A percentile compares a stretch with the other conserved stretches of the same genome.
These are phyloP conservation scores for Solanum bukasovii DNA, from an alignment of 257 asterid genomes.

Conservation along the genomic window DNA sequence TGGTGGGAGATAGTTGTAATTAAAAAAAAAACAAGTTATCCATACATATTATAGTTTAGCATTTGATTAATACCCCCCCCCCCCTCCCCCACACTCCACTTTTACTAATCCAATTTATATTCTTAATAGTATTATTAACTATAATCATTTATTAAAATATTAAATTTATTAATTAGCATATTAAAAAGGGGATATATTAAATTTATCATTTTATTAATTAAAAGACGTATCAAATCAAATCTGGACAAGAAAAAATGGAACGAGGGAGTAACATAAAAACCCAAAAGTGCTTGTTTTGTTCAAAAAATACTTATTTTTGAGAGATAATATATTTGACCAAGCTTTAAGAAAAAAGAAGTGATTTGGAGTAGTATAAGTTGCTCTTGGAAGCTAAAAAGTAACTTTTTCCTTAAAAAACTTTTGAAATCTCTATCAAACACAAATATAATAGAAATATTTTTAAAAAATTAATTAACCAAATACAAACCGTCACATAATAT, in stretches of 20 bases:
- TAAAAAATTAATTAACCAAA: background rate
- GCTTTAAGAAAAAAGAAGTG: background rate
- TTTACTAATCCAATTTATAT: too few relatives aligned
- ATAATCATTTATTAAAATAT: too few relatives aligned
- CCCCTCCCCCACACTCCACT: too few relatives aligned
- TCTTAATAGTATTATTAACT: background rate
- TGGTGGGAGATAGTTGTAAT: background rate
- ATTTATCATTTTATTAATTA: too few relatives aligned
- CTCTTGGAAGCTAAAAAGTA: background rate
- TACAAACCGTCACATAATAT: background rate
- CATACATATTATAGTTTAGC: background rate
- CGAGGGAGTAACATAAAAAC: too few relatives aligned
- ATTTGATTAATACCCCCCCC: background rate
- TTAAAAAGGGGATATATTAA: too few relatives aligned
- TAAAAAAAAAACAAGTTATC: background rate
- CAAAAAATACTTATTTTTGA: background rate
- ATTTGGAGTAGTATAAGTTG: background rate
- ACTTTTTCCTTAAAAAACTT: background rate
- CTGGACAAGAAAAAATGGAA: too few relatives aligned
- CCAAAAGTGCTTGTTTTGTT: background rate
- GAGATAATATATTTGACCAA: background rate
- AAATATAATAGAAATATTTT: background rate
- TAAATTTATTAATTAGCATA: too few relatives aligned
- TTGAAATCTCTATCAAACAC: background rate
- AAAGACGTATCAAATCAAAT: too few relatives aligned